phyloP scores from a whole-genome alignment of 768 basidiomycete genomes.

The Kwoniella pini region DNA sequence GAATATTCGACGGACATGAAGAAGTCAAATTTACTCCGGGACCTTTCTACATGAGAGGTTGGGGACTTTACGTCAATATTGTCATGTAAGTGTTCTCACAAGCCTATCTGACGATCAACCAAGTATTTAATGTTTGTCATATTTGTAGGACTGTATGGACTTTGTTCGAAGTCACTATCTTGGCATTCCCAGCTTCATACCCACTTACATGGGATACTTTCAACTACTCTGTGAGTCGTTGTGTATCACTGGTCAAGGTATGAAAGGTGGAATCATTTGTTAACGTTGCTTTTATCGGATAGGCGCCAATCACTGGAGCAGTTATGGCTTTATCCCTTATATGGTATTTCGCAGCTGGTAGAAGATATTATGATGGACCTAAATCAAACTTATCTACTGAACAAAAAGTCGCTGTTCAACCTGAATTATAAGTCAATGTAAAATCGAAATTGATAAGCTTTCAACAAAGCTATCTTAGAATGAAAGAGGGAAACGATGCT shows the following conservation, averaged over 20 bases:
- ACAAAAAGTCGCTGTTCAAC: background rate
- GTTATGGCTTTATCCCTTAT: conserved; percentile 29
- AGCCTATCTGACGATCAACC: background rate
- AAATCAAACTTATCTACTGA: conserved; percentile 19
- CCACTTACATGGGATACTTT: conserved; percentile 63
- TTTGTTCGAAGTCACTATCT: conserved; percentile 48
- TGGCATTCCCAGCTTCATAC: conserved; percentile 63
- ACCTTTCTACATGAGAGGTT: conserved; percentile 75
- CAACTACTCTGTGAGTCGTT: conserved; percentile 43
- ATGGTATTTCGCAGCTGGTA: conserved; percentile 23
- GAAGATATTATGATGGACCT: conserved; percentile 26
- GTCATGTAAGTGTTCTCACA: conserved; percentile 31
- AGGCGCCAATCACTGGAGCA: conserved; percentile 27
- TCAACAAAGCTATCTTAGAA: conserved; percentile 12
- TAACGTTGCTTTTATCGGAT: conserved; percentile 1
- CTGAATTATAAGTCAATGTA: background rate
- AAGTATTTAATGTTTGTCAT: background rate
- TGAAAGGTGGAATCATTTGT: background rate
- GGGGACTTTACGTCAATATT: conserved; percentile 36
- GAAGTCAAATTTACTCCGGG: conserved; percentile 83
- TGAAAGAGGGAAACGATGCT: too few species aligned
- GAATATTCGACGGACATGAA: conserved; percentile 69
- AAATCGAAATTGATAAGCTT: background rate
- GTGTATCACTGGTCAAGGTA: too few species aligned
- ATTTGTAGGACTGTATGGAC: conserved; percentile 28